phyloP scores from a whole-genome alignment of 495 filamentous ascomycete species.

The Filosporella fistucella region DNA sequence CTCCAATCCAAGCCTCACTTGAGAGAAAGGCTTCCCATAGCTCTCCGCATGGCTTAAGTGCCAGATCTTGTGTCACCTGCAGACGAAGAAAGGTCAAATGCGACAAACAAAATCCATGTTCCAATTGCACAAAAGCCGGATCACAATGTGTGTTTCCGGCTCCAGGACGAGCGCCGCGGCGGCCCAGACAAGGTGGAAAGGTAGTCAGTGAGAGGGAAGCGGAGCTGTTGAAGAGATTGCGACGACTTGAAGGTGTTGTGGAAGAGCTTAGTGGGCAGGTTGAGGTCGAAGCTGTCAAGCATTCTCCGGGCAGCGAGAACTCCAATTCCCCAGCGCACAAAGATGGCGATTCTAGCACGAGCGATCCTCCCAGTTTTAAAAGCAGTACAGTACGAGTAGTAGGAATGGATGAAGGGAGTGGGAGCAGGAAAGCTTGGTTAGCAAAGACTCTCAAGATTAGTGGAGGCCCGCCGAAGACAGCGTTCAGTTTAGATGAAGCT shows the following conservation, averaged over 20 bases:
- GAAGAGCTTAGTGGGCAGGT: constrained; percentile 59
- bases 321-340: constrained; percentile 19
- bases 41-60: constrained; percentile 38
- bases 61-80: constrained; percentile 80
- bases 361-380: constrained; percentile 12
- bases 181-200: constrained; percentile 50
- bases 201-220: constrained; percentile 55
- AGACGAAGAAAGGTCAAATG: constrained; percentile 81
- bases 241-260: constrained; percentile 79
- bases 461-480: constrained; percentile 24
- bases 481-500: constrained; percentile 32
- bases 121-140: constrained; percentile 73
- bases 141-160: constrained; percentile 82
- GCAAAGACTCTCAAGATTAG: constrained; percentile 15
- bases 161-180: constrained; percentile 73
- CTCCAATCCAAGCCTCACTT: not conserved
- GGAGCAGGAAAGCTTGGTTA: constrained; percentile 23
- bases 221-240: constrained; percentile 72
- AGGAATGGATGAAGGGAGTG: constrained; percentile 22
- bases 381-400: constrained; percentile 11
- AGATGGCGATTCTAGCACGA: constrained; percentile 22
- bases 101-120: constrained; percentile 79
- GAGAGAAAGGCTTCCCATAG: constrained; percentile 15
- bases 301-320: constrained; percentile 25
- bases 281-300: constrained; percentile 28